Conservation (phyloP, 495 filamentous ascomycete species). For the Penicillium cataractarum region DNA sequence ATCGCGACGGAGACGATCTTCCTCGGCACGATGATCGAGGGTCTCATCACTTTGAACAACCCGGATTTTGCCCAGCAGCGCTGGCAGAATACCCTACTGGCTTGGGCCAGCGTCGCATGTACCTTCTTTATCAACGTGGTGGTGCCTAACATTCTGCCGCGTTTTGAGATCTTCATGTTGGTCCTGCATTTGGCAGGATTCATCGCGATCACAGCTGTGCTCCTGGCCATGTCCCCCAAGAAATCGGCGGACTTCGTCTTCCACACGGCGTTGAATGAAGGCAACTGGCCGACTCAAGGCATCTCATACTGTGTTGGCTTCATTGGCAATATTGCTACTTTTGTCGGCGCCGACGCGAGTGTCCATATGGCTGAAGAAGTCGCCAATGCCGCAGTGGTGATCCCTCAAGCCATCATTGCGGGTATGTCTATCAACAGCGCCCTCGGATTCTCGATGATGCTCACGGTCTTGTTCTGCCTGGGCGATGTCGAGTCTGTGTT, state of each 20-base stretch:
- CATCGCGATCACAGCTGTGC: slow-evolving; percentile 49
- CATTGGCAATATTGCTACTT: slow-evolving; percentile 43
- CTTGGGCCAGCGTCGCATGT: slow-evolving; percentile 43
- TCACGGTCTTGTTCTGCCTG: slow-evolving; percentile 49
- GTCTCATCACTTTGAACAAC: slow-evolving; percentile 45
- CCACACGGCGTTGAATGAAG: slow-evolving; percentile 47
- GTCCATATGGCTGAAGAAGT: slow-evolving; percentile 53
- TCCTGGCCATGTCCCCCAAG: slow-evolving; percentile 31
- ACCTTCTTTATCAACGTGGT: slow-evolving; percentile 49
- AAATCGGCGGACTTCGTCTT: slow-evolving; percentile 39
- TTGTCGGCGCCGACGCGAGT: slow-evolving; percentile 41
- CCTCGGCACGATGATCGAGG: slow-evolving; percentile 47
- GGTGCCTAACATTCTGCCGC: slow-evolving; percentile 43
- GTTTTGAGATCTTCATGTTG: slow-evolving; percentile 47
- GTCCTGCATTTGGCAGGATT: slow-evolving; percentile 51
- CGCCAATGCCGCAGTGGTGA: slow-evolving; percentile 39
- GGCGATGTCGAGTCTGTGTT: slow-evolving; percentile 43
- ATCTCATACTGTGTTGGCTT: slow-evolving; percentile 48
- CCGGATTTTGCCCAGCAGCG: slow-evolving; percentile 38
- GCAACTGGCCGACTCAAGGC: slow-evolving; percentile 48
- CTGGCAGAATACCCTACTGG: slow-evolving; percentile 56
- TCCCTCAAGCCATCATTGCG: slow-evolving; percentile 49
- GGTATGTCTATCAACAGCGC: slow-evolving; percentile 49
- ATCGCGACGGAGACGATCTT: slow-evolving; percentile 40
- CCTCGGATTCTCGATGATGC: slow-evolving; percentile 45